Percentiles rank a stretch among this genome's conserved stretches.
These are phyloP conservation scores for Kokia cookei DNA, from an alignment of 441 rosid species.

Conservation along the genomic window DNA sequence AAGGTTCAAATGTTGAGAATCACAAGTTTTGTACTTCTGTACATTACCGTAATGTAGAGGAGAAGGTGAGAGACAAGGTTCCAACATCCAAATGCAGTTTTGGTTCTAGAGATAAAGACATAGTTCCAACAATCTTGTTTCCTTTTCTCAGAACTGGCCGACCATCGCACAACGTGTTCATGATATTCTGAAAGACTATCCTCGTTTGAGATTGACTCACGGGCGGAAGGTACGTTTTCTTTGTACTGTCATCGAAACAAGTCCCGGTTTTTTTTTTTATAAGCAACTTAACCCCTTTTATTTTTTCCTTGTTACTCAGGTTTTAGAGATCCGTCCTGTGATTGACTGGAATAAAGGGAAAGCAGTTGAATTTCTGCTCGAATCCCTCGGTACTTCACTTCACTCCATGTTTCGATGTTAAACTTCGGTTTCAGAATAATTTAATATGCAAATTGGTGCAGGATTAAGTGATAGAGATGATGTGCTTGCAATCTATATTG, in stretches of 20 bases:
- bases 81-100: no score
- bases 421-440: background rate
- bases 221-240: conserved; percentile 76
- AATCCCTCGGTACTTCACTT: conserved; percentile 60
- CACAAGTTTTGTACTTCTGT: conserved; percentile 94
- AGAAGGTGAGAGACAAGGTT: conserved; percentile 41
- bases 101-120: no score
- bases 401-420: background rate
- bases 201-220: conserved; percentile 78
- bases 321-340: conserved; percentile 90
- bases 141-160: conserved; percentile 64
- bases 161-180: conserved; percentile 81
- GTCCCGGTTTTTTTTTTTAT: background rate
- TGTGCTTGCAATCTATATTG: conserved; percentile 78
- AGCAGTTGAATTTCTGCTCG: conserved; percentile 85
- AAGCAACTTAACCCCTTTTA: background rate
- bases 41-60: conserved; percentile 96
- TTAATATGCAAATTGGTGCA: conserved; percentile 13
- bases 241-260: background rate
- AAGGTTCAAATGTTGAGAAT: conserved; percentile 87
- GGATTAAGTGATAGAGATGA: conserved; percentile 50
- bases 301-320: conserved; percentile 32
- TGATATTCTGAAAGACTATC: conserved; percentile 68
- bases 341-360: conserved; percentile 95
- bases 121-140: conserved; percentile 1